phyloP scores from a whole-genome alignment of 208 protist genomes.

The Leishmania arabica region DNA sequence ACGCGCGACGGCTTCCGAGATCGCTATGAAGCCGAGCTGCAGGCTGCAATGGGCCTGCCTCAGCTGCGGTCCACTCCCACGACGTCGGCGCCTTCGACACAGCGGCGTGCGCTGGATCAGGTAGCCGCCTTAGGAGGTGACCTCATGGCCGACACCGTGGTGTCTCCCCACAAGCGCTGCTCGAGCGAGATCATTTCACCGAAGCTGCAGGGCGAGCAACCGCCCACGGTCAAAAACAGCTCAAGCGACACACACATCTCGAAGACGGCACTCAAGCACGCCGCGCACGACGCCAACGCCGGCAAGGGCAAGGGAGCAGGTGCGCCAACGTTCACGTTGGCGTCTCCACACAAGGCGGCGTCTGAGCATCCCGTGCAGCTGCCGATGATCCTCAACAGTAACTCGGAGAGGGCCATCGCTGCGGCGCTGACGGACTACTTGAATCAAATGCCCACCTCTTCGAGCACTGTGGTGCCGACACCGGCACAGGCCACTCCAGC shows the following conservation, averaged over 20 bases:
- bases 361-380: constrained; percentile 21
- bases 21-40: constrained; percentile 84
- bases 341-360: neutral
- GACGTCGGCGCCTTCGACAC: constrained; percentile 20
- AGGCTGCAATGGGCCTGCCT: constrained; percentile 23
- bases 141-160: constrained; percentile 1
- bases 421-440: neutral
- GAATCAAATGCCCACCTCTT: neutral
- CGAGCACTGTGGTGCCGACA: neutral
- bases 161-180: neutral
- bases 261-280: neutral
- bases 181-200: constrained; percentile 1
- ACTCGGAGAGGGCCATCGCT: neutral
- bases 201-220: neutral
- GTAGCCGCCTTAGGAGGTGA: neutral
- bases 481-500: neutral
- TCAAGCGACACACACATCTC: neutral
- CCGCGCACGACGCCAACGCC: neutral
- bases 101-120: neutral
- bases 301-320: neutral
- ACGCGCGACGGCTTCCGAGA: constrained; percentile 72
- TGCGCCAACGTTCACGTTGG: neutral
- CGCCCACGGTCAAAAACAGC: neutral
- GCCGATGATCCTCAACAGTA: constrained; percentile 16
- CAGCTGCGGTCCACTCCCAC: constrained; percentile 23